phyloP scores from a whole-genome alignment of 441 rosid genomes.

The Pelargonium cotyledonis region DNA sequence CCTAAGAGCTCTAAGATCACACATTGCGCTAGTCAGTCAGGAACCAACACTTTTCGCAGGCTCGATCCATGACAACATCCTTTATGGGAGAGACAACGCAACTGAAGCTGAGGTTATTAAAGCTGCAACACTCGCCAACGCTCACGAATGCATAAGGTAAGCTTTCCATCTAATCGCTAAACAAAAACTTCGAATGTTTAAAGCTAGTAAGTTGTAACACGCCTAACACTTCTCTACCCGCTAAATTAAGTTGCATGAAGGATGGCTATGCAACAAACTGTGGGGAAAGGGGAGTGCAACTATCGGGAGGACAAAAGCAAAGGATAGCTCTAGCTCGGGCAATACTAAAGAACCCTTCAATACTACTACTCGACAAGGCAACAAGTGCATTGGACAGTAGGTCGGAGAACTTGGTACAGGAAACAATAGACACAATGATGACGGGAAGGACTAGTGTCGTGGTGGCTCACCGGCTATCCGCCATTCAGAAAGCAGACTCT shows the following conservation, averaged over 20 bases:
- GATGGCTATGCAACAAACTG: conserved; percentile 20
- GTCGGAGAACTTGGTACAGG: conserved; percentile 37
- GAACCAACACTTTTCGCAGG: conserved; percentile 21
- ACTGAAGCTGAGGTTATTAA: conserved; percentile 16
- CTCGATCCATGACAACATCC: conserved; percentile 18
- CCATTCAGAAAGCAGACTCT: conserved; percentile 30
- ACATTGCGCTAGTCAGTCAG: conserved; percentile 10
- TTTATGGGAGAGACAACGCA: conserved; percentile 18
- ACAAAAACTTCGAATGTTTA: background rate
- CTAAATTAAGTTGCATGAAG: conserved; percentile 11
- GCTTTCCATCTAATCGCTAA: background rate
- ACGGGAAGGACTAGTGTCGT: conserved; percentile 34
- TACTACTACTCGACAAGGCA: conserved; percentile 8
- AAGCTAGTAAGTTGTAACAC: background rate
- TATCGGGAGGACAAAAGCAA: too few species aligned
- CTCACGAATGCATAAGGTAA: conserved; percentile 19
- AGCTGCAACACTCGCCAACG: conserved; percentile 20
- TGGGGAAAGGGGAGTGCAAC: conserved; percentile 14
- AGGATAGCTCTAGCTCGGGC: conserved; percentile 20
- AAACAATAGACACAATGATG: conserved; percentile 35
- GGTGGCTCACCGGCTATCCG: conserved; percentile 38
- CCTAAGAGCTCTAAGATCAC: conserved; percentile 17
- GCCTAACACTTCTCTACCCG: background rate
- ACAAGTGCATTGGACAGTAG: conserved; percentile 24
- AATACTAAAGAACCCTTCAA: conserved; percentile 20